Percentiles rank a stretch among this genome's conserved stretches.
Evolutionary conservation across 2,329 filamentous ascomycete genomes (phyloP).

Genomic region (Aspergillus sp.): DNA sequence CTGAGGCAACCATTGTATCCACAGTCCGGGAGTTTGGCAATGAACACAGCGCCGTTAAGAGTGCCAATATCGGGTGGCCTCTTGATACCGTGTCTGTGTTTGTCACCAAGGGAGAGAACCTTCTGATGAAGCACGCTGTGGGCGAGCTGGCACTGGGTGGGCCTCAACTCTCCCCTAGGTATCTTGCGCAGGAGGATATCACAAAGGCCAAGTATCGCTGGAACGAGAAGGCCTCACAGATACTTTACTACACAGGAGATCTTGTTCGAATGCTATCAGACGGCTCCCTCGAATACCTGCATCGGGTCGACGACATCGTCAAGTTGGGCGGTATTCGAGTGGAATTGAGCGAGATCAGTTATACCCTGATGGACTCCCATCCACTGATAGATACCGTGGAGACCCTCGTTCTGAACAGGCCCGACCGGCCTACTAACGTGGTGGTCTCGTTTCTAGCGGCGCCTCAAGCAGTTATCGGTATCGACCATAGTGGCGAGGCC

Average conservation of each 20-base stretch:
- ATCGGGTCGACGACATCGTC: constrained; percentile 27
- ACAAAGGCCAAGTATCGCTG: constrained; percentile 32
- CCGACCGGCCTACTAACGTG: constrained; percentile 30
- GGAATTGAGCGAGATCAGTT: constrained; percentile 34
- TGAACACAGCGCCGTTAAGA: constrained; percentile 22
- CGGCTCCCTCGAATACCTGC: constrained; percentile 26
- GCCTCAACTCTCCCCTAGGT: constrained; percentile 30
- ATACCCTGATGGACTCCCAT: constrained; percentile 31
- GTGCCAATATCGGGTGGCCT: constrained; percentile 34
- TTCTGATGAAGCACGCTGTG: constrained; percentile 26
- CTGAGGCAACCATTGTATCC: constrained; percentile 36
- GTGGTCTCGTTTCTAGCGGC: constrained; percentile 37
- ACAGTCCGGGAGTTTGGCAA: constrained; percentile 31
- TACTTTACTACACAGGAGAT: constrained; percentile 37
- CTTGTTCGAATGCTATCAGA: constrained; percentile 28
- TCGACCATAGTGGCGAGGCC: background rate
- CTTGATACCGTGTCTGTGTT: constrained; percentile 31
- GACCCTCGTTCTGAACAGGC: constrained; percentile 30
- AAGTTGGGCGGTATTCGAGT: constrained; percentile 29
- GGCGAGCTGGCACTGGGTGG: constrained; percentile 32
- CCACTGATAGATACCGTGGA: constrained; percentile 32
- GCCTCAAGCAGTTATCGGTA: constrained; percentile 12
- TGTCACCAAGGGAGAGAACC: constrained; percentile 24
- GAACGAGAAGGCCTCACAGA: constrained; percentile 24
- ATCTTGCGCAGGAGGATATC: constrained; percentile 30